Base-by-base conservation (phyloP, 1,284 basidiomycete genomes). In the Fomitiporia mediterranea region DNA sequence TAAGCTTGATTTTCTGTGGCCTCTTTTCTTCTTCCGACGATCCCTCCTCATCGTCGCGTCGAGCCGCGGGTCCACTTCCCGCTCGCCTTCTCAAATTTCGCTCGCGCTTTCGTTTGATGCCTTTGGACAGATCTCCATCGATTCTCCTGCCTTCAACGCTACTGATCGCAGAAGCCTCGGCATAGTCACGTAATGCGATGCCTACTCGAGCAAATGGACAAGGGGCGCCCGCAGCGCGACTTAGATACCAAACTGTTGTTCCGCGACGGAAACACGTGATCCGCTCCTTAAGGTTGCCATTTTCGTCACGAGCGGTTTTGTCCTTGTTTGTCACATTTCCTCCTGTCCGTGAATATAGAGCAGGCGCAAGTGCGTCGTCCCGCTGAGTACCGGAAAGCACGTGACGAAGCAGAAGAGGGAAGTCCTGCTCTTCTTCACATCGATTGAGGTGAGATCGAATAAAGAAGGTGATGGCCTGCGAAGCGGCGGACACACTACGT, bases 211-310 rank as follows among this genome's bases (percentile, higher is more conserved):
- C 71, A 66, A 89, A 89, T 2, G 86, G 86, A 68, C 86, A 89
- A 0, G 83, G 81, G 7, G 82, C 79, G 39, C 87, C 87, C 4
- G 85, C 80, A 19, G 83, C 84, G 62, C 80, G 78, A 66, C 82
- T 84, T 50, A 89, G 76, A 68, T 88, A 89, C 86, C 86, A 89
- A 6, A 89, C 85, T 64, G 80, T 79, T 37, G 87, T 89, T 34
- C 87, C 87, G 40, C 83, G 78, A 56, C 86, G 77, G 65, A 89
- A 89, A 67, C 87, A 87, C n/a, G 86, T 89, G 25, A 75, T 61
- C 38, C 84, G 75, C 52, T 74, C 75, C 17, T 25, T n/a, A 11
- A 38, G n/a, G 15, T 54, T 58, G 11, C 56, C 56, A 37, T 58
- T 58, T 53, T 59, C 57, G 30, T 59, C 57, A 17, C 35, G 43